Evolutionary conservation across 2,329 filamentous ascomycete species (phyloP), one percentile per base, ranked within the genome.

Genomic region (Fragosphaeria purpurea): DNA sequence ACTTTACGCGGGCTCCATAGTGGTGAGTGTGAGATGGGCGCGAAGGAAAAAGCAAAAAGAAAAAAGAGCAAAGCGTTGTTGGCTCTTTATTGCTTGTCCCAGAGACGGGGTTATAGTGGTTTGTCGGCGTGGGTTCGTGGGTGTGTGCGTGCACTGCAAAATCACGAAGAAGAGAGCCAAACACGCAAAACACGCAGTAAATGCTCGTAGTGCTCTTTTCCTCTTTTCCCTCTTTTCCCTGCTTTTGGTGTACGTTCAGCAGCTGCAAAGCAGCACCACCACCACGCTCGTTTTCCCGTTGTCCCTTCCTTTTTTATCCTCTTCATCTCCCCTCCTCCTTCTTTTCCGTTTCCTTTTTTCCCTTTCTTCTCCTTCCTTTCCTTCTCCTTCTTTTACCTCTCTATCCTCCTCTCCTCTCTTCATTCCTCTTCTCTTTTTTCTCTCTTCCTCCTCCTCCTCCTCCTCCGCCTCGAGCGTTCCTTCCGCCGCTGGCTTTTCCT

Each of bases 1-100:
- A 54, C 53, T 57, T 52, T 52, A 51, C 47, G 42, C 49, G 54
- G 54, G 46, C 49, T 48, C 53, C 53, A 51, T 53, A 48, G 40
- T 53, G 44, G 45, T 55, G 53, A 52, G 50, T 55, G 56, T 55
- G 56, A 62, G 63, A 65, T 65, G 65, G 71, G 71, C 73, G 70
- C 50, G 35, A 37, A 44, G 31, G 35, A 37, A 37, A 37, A 37
- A 37, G 44, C 39, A 37, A 45, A 41, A 22, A 22, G 22, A 22
- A 22, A 22, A 22, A 3, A 22, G 22, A 22, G 22, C 22, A 22
- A 22, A 22, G 22, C 22, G 22, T 22, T 22, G 22, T 22, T n/a
- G n/a, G 22, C 22, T 22, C 22, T 22, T 22, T 22, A 22, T 46
- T 50, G 41, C 44, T 41, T 39, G 48, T 43, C 48, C 45, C 47